Base-by-base conservation (phyloP, 495 filamentous ascomycete genomes). In the Neohortaea acidophila region DNA sequence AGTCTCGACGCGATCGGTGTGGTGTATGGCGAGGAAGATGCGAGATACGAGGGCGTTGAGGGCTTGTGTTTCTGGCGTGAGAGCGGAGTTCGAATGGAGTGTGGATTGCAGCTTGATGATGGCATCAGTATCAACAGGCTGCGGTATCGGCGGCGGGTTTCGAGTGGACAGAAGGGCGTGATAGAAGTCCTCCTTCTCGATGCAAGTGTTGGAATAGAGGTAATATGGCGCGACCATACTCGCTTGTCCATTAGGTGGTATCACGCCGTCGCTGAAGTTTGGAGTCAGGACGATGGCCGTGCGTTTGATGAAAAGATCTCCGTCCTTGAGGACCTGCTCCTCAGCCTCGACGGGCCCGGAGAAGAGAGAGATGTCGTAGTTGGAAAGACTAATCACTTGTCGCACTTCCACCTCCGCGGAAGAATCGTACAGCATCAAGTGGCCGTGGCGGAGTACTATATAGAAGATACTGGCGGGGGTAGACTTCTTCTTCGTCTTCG, bases 101-200 rank as follows among this genome's bases (percentile, higher is more conserved):
- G 72, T 73, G 51, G 93, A 85, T 1, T 96, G 81, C 24, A 97
- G 60, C 0, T 75, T 73, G 49, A 94, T 79, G 22, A 94, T 78
- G 60, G 93, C 70, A 53, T 80, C 78, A 14, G 80, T 68, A 21
- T 89, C 77, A 51, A 86, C 92, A n/a, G 73, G 63, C 38, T 85
- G 72, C 12, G 79, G 80, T 22, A 67, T 66, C 5, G 87, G 85
- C 0, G 77, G 70, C 10, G 63, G 64, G 33, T 72, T 65, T 52
- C 92, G 83, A 44, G 85, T 89, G 43, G 79, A 72, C 12, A 97
- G 67, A 47, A 97, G 67, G 14, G 86, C 81, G 56, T 91, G 82
- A 57, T 97, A 97, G 62, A 97, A 96, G 48, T 97, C 89, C 55
- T 97, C 89, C 59, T 97, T 96, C 15, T 87, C 81, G 0, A 84